Percentiles rank a stretch among this genome's conserved stretches.
Conservation (phyloP, 495 filamentous ascomycete species). For the Trichoderma virens region DNA sequence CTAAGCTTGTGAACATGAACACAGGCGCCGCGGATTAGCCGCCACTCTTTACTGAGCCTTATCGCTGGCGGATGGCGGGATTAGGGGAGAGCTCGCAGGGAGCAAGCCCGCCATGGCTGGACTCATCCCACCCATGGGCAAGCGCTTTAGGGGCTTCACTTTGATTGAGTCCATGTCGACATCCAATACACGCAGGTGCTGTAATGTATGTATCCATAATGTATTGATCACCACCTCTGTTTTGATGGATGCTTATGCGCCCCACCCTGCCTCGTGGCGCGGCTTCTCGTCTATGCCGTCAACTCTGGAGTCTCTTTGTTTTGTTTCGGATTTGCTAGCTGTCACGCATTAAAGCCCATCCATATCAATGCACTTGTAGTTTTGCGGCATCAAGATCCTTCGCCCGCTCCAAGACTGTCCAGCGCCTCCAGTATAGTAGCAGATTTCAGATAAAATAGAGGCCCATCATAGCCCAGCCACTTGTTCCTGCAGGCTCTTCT, state of each 20-base stretch:
- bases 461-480: background rate
- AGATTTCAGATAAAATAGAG: background rate
- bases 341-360: background rate
- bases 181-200: too few species aligned
- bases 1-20: too few species aligned
- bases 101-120: too few species aligned
- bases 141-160: background rate
- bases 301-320: background rate
- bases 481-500: slow-evolving; percentile 27
- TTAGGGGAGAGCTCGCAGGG: too few species aligned
- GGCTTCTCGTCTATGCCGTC: background rate
- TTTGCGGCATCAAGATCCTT: too few species aligned
- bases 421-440: background rate
- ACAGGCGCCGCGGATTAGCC: slow-evolving; percentile 4
- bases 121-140: too few species aligned
- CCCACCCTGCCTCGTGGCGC: background rate
- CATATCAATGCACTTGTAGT: too few species aligned
- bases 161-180: too few species aligned
- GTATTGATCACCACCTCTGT: too few species aligned
- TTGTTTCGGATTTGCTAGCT: background rate
- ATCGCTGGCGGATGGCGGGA: background rate
- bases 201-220: too few species aligned
- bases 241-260: background rate
- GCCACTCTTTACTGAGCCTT: background rate
- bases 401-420: too few species aligned